Percentiles rank a stretch among this genome's conserved stretches.
Evolutionary conservation across 768 basidiomycete genomes (phyloP).

Genomic region (Pisolithus albus): DNA sequence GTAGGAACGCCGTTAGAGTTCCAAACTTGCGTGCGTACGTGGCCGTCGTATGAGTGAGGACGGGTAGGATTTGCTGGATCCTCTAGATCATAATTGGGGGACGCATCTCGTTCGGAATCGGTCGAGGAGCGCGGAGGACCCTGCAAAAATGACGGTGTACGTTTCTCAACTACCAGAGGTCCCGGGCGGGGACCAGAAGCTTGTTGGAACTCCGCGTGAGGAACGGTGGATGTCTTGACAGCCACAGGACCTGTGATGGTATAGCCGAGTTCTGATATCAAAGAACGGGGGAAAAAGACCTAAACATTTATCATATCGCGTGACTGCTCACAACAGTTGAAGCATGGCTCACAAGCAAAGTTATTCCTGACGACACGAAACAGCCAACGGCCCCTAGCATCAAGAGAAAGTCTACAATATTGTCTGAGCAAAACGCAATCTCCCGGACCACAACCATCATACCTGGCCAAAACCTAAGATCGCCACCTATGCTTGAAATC

Average conservation of each 20-base stretch:
- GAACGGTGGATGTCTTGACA: slow-evolving; percentile 24
- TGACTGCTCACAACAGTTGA: neutral
- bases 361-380: slow-evolving; percentile 74
- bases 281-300: slow-evolving; percentile 77
- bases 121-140: slow-evolving; percentile 13
- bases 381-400: slow-evolving; percentile 70
- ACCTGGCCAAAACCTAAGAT: slow-evolving; percentile 55
- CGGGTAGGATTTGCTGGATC: slow-evolving; percentile 11
- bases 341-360: slow-evolving; percentile 53
- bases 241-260: slow-evolving; percentile 23
- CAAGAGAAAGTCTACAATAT: slow-evolving; percentile 53
- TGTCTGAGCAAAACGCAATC: neutral
- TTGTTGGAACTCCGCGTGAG: slow-evolving; percentile 17
- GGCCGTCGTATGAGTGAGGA: slow-evolving; percentile 17
- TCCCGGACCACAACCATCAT: slow-evolving; percentile 13
- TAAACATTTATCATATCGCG: slow-evolving; percentile 16
- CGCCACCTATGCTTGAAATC: slow-evolving; percentile 1
- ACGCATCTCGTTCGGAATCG: slow-evolving; percentile 25
- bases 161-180: slow-evolving; percentile 18
- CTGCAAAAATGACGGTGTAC: slow-evolving; percentile 18
- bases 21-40: slow-evolving; percentile 21
- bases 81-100: slow-evolving; percentile 37
- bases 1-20: slow-evolving; percentile 8
- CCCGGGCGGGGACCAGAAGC: slow-evolving; percentile 2
- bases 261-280: slow-evolving; percentile 59